These are phyloP conservation scores for Cyclaneusma minus DNA, from an alignment of 2,329 filamentous ascomycete genomes.

Conservation along the genomic window DNA sequence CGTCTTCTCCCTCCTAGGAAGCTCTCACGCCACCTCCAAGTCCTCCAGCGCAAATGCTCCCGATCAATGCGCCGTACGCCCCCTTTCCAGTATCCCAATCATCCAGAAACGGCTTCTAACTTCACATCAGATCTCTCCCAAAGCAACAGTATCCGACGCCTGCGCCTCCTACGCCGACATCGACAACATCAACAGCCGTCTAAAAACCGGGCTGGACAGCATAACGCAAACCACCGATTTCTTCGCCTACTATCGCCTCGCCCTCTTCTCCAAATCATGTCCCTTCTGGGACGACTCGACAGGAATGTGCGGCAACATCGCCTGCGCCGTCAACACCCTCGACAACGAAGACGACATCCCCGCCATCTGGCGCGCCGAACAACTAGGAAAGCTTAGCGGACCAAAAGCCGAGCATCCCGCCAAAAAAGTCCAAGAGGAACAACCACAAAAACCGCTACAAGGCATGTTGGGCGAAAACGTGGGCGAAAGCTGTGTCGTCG, in stretches of 20 bases:
- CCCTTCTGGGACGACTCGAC: constrained; percentile 92
- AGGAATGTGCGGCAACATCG: constrained; percentile 92
- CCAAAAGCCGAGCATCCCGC: constrained; percentile 82
- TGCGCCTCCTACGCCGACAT: constrained; percentile 89
- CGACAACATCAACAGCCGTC: constrained; percentile 62
- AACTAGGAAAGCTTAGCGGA: constrained; percentile 82
- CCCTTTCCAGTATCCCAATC: constrained; percentile 10
- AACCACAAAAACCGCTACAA: constrained; percentile 58
- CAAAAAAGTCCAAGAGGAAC: constrained; percentile 54
- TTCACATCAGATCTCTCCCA: constrained; percentile 60
- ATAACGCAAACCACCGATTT: constrained; percentile 85
- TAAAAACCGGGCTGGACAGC: constrained; percentile 64
- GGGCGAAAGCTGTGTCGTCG: constrained; percentile 89
- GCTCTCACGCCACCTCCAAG: constrained; percentile 27
- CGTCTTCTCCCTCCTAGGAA: constrained; percentile 39
- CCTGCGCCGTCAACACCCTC: constrained; percentile 86
- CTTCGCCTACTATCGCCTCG: constrained; percentile 93
- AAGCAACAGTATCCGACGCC: constrained; percentile 80
- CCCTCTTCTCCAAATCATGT: constrained; percentile 85
- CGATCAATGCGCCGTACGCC: constrained; percentile 23
- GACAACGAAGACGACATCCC: constrained; percentile 94
- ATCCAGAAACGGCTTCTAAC: constrained; percentile 13
- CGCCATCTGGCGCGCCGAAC: constrained; percentile 75
- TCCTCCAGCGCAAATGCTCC: constrained; percentile 20
- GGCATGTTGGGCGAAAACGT: constrained; percentile 74